A percentile compares a stretch with the other conserved stretches of the same genome.
Conservation (phyloP, 2,329 filamentous ascomycete species). For the Elsinoe perseae region DNA sequence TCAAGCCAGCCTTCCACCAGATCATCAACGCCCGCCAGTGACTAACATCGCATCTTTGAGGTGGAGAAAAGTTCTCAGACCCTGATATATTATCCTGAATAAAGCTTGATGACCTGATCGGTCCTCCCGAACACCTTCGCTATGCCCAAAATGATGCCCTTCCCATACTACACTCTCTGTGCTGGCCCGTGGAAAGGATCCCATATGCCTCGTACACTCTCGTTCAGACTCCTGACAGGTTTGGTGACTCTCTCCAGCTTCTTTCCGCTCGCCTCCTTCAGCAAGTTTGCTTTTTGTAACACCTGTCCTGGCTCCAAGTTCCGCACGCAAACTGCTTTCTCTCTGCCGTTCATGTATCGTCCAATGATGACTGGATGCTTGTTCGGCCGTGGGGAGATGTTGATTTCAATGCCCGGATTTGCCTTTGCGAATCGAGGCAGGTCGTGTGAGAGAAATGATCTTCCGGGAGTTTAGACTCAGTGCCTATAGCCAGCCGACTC, state of each 20-base stretch:
- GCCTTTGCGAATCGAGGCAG: constrained; percentile 69
- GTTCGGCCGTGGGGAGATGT: constrained; percentile 79
- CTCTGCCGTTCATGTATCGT: constrained; percentile 83
- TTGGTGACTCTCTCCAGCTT: constrained; percentile 56
- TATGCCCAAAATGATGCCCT: not conserved
- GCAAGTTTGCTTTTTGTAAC: constrained; percentile 64
- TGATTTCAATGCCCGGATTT: constrained; percentile 86
- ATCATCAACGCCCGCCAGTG: constrained; percentile 53
- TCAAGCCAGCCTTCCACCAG: constrained; percentile 86
- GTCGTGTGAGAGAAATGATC: constrained; percentile 70
- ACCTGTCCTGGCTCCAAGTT: constrained; percentile 78
- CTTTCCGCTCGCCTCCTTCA: constrained; percentile 68
- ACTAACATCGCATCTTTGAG: constrained; percentile 3
- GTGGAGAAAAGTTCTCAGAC: not conserved
- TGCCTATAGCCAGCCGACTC: not conserved
- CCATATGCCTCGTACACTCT: constrained; percentile 59
- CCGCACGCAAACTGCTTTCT: constrained; percentile 79
- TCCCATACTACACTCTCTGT: constrained; percentile 38
- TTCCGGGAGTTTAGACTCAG: constrained; percentile 31
- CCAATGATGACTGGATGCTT: constrained; percentile 85
- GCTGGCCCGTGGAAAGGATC: constrained; percentile 54
- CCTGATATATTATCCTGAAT: not conserved
- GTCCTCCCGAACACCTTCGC: not conserved
- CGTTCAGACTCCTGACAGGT: constrained; percentile 54
- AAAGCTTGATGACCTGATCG: not conserved